phyloP scores from a whole-genome alignment of 176 grass and related monocot species.

The sorghum (Sorghum bicolor) region DNA sequence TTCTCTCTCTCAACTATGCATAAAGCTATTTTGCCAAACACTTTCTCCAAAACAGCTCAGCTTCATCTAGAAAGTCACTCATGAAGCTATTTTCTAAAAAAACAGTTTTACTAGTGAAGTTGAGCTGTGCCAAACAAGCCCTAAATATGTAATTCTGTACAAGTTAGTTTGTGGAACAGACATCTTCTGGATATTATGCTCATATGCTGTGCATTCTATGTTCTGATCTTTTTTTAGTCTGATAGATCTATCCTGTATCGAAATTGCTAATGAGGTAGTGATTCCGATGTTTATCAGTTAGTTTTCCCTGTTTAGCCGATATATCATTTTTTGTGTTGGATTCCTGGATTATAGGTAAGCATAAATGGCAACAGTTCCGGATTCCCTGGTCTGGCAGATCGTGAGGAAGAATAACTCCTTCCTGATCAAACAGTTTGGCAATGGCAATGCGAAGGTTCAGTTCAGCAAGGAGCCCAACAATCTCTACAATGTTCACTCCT shows the following conservation, averaged over 20 bases:
- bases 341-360: constrained; percentile 26
- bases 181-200: too few species aligned
- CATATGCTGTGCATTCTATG: background rate
- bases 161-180: background rate
- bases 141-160: background rate
- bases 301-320: background rate
- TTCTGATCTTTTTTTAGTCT: background rate
- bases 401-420: constrained; percentile 87
- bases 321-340: background rate
- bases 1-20: too few species aligned
- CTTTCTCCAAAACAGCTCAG: too few species aligned
- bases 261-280: background rate
- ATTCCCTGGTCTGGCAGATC: constrained; percentile 71
- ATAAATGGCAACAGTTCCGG: constrained; percentile 65
- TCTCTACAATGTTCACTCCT: constrained; percentile 84
- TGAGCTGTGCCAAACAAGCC: too few species aligned
- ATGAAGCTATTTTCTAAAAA: too few species aligned
- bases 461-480: constrained; percentile 97
- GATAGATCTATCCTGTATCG: background rate
- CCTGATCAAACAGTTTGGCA: constrained; percentile 90
- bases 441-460: constrained; percentile 77
- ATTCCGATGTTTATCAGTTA: background rate
- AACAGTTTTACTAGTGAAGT: too few species aligned
- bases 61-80: too few species aligned
- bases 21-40: too few species aligned